phyloP scores from a whole-genome alignment of 805 yeast species.

The Saccharomycodes ludwigii region DNA sequence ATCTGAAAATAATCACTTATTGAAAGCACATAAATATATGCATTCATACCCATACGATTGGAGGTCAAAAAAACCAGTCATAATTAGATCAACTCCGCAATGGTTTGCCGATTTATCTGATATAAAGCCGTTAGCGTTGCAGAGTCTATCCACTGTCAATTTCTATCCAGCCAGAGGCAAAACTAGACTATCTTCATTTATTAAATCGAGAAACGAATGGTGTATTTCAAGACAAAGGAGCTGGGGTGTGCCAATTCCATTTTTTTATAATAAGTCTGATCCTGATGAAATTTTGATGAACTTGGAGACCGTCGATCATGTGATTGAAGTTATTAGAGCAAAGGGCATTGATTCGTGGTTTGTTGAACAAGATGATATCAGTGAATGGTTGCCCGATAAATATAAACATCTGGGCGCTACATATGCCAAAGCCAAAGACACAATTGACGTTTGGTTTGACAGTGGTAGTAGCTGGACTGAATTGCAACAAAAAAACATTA shows the following conservation, averaged over 20 bases:
- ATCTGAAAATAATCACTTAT: conserved; percentile 29
- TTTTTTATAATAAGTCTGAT: conserved; percentile 41
- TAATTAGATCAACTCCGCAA: conserved; percentile 90
- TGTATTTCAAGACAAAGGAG: conserved; percentile 91
- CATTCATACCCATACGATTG: conserved; percentile 97
- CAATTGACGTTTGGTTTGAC: conserved; percentile 99
- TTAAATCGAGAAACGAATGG: conserved; percentile 82
- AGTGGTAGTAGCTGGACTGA: conserved; percentile 88
- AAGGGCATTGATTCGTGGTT: conserved; percentile 81
- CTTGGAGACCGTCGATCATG: conserved; percentile 40
- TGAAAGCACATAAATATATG: conserved; percentile 35
- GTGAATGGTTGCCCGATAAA: conserved; percentile 58
- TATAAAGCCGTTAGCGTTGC: conserved; percentile 51
- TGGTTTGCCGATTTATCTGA: conserved; percentile 85
- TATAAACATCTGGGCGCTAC: conserved; percentile 29
- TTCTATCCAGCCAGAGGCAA: conserved; percentile 68
- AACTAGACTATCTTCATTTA: conserved; percentile 59
- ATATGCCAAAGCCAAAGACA: conserved; percentile 64
- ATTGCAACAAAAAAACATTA: conserved; percentile 21
- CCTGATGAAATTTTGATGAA: conserved; percentile 57
- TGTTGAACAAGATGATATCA: conserved; percentile 33
- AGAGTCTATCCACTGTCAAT: conserved; percentile 46
- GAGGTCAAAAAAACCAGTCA: conserved; percentile 93
- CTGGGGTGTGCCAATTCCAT: conserved; percentile 99
- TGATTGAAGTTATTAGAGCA: conserved; percentile 41